Evolutionary conservation across 2,329 filamentous ascomycete genomes (phyloP), one percentile per base, ranked within the genome.

Genomic region (Penicillium sp.): DNA sequence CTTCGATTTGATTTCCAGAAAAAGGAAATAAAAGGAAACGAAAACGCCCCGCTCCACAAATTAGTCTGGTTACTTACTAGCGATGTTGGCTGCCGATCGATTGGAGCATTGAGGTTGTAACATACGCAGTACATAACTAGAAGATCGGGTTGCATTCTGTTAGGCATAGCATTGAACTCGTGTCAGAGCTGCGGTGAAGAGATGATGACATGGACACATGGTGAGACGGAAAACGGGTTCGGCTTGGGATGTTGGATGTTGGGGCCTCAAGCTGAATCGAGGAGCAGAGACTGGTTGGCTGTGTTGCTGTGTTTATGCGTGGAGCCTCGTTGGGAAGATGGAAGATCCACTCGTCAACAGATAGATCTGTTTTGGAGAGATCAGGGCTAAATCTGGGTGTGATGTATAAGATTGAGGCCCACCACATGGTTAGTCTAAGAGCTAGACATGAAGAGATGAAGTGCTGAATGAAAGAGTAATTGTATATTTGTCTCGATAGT

Each of bases 361-460:
- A 60, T 55, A 58, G 50, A 57, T 58, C 57, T 41, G 45, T 53
- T 53, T 58, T 48, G 31, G 57, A 55, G 51, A 55, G 50, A 56
- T 54, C 44, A 50, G 49, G 46, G 52, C 34, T 41, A 25, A 25
- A 46, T 46, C 46, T 38, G 28, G 42, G 46, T 33, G 44, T 61
- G 59, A 61, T 59, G 44, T 60, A 54, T 61, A 61, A 58, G 41
- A 60, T 60, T 57, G 25, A 30, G 2, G 27, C 22, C 22, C 22
- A 25, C 22, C 7, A 22, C 5, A 5, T n/a, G 19, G 19, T 5
- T 22, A 22, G 19, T n/a, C n/a, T n/a, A n/a, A 25, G 5, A 7
- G 22, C 22, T 25, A 6, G 22, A 8, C 8, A 8, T 25, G 49
- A 49, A 51, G 40, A 36, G 3, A 10, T 19, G 29, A 19, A 16